Evolutionary conservation across 352 stramenopile species (phyloP).

Genomic region (Globisporangium emineosum): DNA sequence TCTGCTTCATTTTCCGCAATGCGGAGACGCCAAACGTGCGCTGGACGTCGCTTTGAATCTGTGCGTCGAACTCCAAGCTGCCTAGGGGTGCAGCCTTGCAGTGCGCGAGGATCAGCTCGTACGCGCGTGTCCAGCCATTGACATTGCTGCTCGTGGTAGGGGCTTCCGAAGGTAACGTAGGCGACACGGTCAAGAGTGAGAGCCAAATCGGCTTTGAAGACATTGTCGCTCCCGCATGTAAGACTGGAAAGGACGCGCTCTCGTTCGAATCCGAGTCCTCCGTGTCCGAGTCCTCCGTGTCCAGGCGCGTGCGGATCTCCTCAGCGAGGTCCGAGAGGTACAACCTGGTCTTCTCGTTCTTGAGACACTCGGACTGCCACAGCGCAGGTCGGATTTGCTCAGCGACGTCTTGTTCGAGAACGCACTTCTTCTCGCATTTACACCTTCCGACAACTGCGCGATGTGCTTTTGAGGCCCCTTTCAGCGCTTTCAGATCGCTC

Average conservation of each 20-base stretch:
- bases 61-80: slow-evolving; percentile 49
- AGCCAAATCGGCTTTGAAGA: slow-evolving; percentile 12
- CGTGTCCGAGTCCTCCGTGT: slow-evolving; percentile 34
- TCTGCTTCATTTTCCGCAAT: slow-evolving; percentile 31
- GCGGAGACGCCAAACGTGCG: slow-evolving; percentile 67
- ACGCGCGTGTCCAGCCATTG: slow-evolving; percentile 29
- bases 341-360: slow-evolving; percentile 36
- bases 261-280: slow-evolving; percentile 9
- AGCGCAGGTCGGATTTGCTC: slow-evolving; percentile 20
- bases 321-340: slow-evolving; percentile 60
- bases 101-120: slow-evolving; percentile 45
- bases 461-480: slow-evolving; percentile 33
- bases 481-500: slow-evolving; percentile 37
- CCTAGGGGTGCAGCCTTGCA: slow-evolving; percentile 28
- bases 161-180: slow-evolving; percentile 10
- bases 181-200: slow-evolving; percentile 1
- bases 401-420: slow-evolving; percentile 21
- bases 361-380: slow-evolving; percentile 51
- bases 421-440: slow-evolving; percentile 30
- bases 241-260: not conserved
- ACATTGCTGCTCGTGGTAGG: not conserved
- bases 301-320: slow-evolving; percentile 36
- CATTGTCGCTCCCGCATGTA: not conserved
- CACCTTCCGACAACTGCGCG: slow-evolving; percentile 19
- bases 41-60: slow-evolving; percentile 66